phyloP scores from a whole-genome alignment of 192 early-diverging fungal genomes.

The Chytriomyces confervae region DNA sequence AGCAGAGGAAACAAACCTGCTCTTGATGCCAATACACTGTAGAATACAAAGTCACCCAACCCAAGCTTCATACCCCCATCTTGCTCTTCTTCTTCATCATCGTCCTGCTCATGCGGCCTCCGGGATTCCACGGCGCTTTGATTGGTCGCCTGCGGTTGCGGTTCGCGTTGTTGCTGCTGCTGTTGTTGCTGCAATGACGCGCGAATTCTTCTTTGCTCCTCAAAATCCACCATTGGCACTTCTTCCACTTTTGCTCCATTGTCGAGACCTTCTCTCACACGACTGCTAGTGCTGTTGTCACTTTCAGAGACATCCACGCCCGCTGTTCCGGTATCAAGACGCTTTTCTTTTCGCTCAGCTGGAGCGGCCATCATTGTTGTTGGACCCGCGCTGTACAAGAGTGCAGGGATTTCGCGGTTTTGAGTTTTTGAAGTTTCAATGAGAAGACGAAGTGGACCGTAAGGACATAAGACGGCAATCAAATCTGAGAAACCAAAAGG shows the following conservation, averaged over 20 bases:
- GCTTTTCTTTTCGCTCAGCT: not conserved
- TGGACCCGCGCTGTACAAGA: conserved; percentile 66
- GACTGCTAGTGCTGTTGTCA: too few relatives aligned
- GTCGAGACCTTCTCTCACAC: too few relatives aligned
- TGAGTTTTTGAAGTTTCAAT: conserved; percentile 76
- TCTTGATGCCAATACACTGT: conserved; percentile 78
- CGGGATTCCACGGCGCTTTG: not conserved
- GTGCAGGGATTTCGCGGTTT: conserved; percentile 76
- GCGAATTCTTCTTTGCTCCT: not conserved
- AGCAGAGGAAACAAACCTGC: conserved; percentile 62
- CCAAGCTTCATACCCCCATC: conserved; percentile 82
- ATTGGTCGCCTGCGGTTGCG: too few relatives aligned
- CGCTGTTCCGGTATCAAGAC: not conserved
- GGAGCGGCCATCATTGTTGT: conserved; percentile 33
- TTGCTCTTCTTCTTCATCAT: conserved; percentile 56
- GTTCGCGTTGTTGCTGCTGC: not conserved
- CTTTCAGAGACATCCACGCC: not conserved
- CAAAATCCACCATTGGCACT: not conserved
- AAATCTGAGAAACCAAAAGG: conserved; percentile 61
- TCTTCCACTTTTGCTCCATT: not conserved
- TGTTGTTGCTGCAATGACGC: not conserved
- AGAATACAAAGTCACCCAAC: conserved; percentile 91
- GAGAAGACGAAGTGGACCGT: conserved; percentile 81
- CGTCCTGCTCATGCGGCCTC: conserved; percentile 19
- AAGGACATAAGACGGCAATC: conserved; percentile 88